Percentiles rank a stretch among this genome's conserved stretches.
Conservation (phyloP, 2,329 filamentous ascomycete genomes). For the Alternaria burnsii region DNA sequence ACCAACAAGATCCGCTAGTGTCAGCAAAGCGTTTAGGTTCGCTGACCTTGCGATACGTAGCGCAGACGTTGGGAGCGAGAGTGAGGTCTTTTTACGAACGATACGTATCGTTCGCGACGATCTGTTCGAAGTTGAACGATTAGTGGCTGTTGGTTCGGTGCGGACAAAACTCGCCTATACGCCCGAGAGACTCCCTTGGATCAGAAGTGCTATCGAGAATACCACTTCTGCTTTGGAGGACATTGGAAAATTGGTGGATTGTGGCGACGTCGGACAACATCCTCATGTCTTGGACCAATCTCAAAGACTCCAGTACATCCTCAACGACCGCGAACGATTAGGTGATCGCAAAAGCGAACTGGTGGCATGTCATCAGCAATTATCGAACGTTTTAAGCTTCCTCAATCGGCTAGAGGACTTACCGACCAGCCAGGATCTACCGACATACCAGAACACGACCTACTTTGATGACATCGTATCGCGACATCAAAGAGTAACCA, state of each 20-base stretch:
- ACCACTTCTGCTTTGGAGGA: constrained; percentile 32
- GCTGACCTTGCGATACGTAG: constrained; percentile 33
- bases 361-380: constrained; percentile 33
- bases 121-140: constrained; percentile 31
- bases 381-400: constrained; percentile 33
- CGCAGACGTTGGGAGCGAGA: constrained; percentile 34
- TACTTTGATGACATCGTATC: constrained; percentile 14
- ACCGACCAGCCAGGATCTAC: background rate
- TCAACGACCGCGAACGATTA: constrained; percentile 37
- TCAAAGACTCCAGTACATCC: constrained; percentile 29
- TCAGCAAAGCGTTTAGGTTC: constrained; percentile 35
- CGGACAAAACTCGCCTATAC: constrained; percentile 19
- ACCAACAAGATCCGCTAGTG: constrained; percentile 15
- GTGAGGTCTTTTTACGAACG: constrained; percentile 35
- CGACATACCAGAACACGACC: constrained; percentile 11
- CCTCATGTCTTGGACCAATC: constrained; percentile 26
- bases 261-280: constrained; percentile 28
- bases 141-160: constrained; percentile 22
- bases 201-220: constrained; percentile 27
- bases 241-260: constrained; percentile 38
- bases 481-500: background rate
- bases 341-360: constrained; percentile 32
- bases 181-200: constrained; percentile 32
- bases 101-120: constrained; percentile 36
- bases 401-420: constrained; percentile 28